Base-by-base conservation (phyloP, 495 filamentous ascomycete genomes). In the Articulospora tetracladia region DNA sequence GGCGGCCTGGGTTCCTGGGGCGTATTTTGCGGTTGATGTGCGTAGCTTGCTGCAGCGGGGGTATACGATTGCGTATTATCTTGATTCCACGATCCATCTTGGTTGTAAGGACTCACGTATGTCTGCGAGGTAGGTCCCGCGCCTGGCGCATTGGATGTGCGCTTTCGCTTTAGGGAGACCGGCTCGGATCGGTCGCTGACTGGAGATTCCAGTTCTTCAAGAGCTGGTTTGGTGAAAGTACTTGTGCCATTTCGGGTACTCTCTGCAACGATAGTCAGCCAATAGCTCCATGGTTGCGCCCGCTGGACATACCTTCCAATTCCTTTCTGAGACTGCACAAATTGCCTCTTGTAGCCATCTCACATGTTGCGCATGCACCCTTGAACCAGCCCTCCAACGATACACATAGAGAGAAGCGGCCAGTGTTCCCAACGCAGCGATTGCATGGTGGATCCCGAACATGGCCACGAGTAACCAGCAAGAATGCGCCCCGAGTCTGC, bases 361-460 rank as follows among this genome's bases (percentile, higher is more conserved):
- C 60, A 41, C 64, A 66, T 17, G 64, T 66, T 15, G 60, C 53
- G 51, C 64, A 66, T 25, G 64, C 60, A 0, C 60, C 60, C 23
- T 44, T 20, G 34, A 66, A 63, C 57, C 60, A 66, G n/a, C 46
- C 53, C 1, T 60, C 57, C 15, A 60, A 25, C 25, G 57, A 48
- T 20, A 66, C 36, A 36, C 64, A 66, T 10, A 58, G 17, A 15
- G 53, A 48, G 26, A 66, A 66, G 26, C 64, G 44, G 15, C 64
- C 64, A 2, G 50, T 53, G 4, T 61, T 61, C 0, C 34, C 28
- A 1, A 20, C 24, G 32, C 64, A 66, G 44, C 58, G 56, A 3
- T 24, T 55, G 46, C 64, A 66, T 20, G 53, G 60, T 7, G 60
- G 60, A 48, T 54, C 36, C 3, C 49, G 54, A 15, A 63, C 44